Evolutionary conservation across 108 stramenopile genomes (phyloP).

Genomic region (Skeletonema menzelii): DNA sequence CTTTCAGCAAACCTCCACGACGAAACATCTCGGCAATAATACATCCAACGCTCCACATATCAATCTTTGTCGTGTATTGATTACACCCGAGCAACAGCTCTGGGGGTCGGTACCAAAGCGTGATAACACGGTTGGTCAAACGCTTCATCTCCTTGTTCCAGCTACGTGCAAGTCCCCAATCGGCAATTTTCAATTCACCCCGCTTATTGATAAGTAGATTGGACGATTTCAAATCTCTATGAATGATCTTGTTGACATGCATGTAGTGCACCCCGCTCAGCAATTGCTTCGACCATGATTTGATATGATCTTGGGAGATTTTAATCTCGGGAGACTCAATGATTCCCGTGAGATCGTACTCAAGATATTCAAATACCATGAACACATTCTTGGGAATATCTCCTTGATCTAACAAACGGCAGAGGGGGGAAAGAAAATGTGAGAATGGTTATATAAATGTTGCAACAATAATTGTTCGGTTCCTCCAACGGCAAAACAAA

Average conservation of each 20-base stretch:
- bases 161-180: constrained; percentile 94
- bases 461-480: constrained; percentile 3
- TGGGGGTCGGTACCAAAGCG: constrained; percentile 96
- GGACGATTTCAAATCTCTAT: constrained; percentile 94
- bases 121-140: constrained; percentile 94
- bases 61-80: constrained; percentile 88
- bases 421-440: background rate
- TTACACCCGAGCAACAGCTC: constrained; percentile 89
- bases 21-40: constrained; percentile 96
- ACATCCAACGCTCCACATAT: constrained; percentile 98
- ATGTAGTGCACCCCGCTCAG: constrained; percentile 90
- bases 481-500: constrained; percentile 19
- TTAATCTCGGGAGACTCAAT: constrained; percentile 85
- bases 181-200: constrained; percentile 94
- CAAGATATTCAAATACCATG: constrained; percentile 96
- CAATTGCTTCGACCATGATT: constrained; percentile 92
- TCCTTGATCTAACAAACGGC: constrained; percentile 54
- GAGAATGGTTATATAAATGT: constrained; percentile 1
- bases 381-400: constrained; percentile 89
- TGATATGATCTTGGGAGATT: constrained; percentile 83
- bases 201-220: constrained; percentile 89
- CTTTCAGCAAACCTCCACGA: constrained; percentile 75
- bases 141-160: constrained; percentile 88
- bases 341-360: constrained; percentile 88
- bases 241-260: constrained; percentile 93